Base-by-base conservation (phyloP, 352 stramenopile genomes). In the Phytopythium chamaehyphon region DNA sequence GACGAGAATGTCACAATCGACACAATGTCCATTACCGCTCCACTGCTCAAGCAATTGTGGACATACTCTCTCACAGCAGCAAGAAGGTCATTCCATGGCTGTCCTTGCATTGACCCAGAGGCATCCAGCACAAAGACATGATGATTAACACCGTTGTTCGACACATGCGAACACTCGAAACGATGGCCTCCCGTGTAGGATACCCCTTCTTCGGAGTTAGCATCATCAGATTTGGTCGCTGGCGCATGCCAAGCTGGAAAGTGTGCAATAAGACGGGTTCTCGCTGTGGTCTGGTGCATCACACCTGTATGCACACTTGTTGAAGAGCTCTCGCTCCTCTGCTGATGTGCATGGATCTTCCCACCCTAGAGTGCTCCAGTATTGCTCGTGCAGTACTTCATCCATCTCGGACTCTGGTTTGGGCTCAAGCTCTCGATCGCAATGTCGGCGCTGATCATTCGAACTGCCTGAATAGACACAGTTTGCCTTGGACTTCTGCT, bases 101-200 rank as follows among this genome's bases (percentile, higher is more conserved):
- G 48, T 1, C 83, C 79, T 2, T 22, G 44, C 81, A 94, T 94
- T 19, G 83, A 94, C 0, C 79, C 78, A 9, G 83, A 92, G 40
- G 62, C 69, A 43, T 94, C 83, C 18, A 93, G 40, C 39, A 94
- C 77, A 26, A 94, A 89, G 1, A 94, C 63, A 36, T 92, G 83
- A 35, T 94, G 81, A 55, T 81, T 73, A 35, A 79, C 71, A 10
- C 65, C 71, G 15, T 66, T 69, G 19, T 58, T 69, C 0, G 73
- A 55, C 16, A 71, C 47, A 33, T 94, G 84, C 37, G 75, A 81
- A 52, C 83, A 90, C 37, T 81, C 66, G 51, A 94, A 91, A 48
- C 87, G 73, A 65, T 92, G 81, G 9, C 83, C 75, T 14, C 58
- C 47, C 0, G 87, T 70, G 38, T 86, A 84, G 40, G 80, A 73